A percentile compares a stretch with the other conserved stretches of the same genome.
Evolutionary conservation across 2,329 filamentous ascomycete species (phyloP).

Genomic region (Penicillium sp.): DNA sequence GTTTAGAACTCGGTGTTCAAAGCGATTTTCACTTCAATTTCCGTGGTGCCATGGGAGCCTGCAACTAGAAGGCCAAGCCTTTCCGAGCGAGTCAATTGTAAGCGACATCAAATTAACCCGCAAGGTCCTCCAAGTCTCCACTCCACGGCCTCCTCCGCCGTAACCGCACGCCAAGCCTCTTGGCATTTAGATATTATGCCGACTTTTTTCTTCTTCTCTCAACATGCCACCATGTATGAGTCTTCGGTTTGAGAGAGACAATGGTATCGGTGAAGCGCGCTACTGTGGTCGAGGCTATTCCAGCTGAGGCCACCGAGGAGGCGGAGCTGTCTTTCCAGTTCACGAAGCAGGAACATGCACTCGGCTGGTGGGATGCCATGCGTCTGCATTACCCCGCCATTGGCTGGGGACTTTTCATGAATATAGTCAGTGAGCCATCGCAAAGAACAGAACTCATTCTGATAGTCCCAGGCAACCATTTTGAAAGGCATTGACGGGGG

Average conservation of each 20-base stretch:
- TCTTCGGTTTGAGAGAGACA: background rate
- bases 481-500: slow-evolving; percentile 28
- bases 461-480: slow-evolving; percentile 16
- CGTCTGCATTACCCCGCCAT: slow-evolving; percentile 27
- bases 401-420: slow-evolving; percentile 30
- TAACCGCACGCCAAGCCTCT: slow-evolving; percentile 6
- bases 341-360: slow-evolving; percentile 25
- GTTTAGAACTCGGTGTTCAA: no score
- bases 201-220: background rate
- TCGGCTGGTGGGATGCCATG: slow-evolving; percentile 26
- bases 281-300: slow-evolving; percentile 19
- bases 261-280: slow-evolving; percentile 11
- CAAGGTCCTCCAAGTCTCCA: slow-evolving; percentile 3
- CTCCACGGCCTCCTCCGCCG: slow-evolving; percentile 1
- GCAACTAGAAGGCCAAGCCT: background rate
- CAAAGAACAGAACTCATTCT: background rate
- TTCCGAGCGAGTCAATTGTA: background rate
- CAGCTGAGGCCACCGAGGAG: slow-evolving; percentile 15
- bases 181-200: slow-evolving; percentile 3
- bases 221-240: background rate
- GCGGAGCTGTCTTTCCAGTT: slow-evolving; percentile 23
- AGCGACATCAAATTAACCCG: background rate
- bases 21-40: no score
- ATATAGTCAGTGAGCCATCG: slow-evolving; percentile 16
- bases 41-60: no score